These are phyloP conservation scores for Diaporthe humulicola DNA, from an alignment of 2,329 filamentous ascomycete species.

Conservation along the genomic window DNA sequence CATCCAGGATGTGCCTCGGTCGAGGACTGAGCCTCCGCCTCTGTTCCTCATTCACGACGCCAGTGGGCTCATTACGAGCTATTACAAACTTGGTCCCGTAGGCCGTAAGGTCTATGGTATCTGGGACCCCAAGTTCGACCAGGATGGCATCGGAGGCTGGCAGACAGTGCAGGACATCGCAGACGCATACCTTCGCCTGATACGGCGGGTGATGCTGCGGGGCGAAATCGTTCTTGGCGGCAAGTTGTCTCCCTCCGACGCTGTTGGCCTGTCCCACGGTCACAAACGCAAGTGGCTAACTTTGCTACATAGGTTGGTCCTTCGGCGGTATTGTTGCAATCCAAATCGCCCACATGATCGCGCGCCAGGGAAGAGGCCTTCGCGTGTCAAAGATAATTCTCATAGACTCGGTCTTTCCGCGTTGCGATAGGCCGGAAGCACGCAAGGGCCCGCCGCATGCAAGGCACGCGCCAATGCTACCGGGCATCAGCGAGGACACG, in stretches of 20 bases:
- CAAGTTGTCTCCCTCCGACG: not conserved
- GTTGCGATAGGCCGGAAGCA: not conserved
- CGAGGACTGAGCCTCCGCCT: not conserved
- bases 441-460: not conserved
- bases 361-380: not conserved
- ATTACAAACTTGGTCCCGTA: not conserved
- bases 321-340: not conserved
- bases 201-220: not conserved
- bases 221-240: not conserved
- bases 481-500: constrained; percentile 3
- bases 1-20: not conserved
- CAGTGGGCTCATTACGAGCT: not conserved
- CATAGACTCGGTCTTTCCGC: constrained; percentile 1
- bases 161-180: not conserved
- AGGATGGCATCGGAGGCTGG: not conserved
- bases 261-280: too few relatives aligned
- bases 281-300: not conserved
- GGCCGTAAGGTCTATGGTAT: not conserved
- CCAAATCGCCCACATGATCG: not conserved
- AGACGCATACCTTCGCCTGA: not conserved
- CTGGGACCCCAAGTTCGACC: not conserved
- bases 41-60: not conserved
- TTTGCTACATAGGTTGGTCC: not conserved
- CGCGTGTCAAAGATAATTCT: constrained; percentile 3
- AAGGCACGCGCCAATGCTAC: not conserved